Percentiles rank a stretch among this genome's conserved stretches.
phyloP scores from a whole-genome alignment of 2,329 filamentous ascomycete species.

The Pseudogymnoascus sp. region DNA sequence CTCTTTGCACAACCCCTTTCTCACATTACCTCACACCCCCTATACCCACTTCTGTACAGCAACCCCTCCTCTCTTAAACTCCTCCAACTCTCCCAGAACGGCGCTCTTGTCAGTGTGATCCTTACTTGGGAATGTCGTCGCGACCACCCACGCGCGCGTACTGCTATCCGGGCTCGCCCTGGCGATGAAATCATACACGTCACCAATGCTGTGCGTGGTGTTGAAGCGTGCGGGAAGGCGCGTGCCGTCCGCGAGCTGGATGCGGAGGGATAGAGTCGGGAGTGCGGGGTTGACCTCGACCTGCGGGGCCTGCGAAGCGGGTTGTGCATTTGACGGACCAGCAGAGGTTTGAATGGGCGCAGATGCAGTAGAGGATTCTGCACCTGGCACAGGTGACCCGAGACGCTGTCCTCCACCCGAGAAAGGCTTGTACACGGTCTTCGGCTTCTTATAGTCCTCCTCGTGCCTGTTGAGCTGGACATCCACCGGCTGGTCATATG shows the following conservation, averaged over 20 bases:
- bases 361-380: slow-evolving; percentile 29
- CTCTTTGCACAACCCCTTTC: neutral
- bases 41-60: slow-evolving; percentile 50
- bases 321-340: slow-evolving; percentile 28
- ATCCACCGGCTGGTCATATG: slow-evolving; percentile 66
- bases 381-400: slow-evolving; percentile 67
- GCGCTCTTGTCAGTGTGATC: slow-evolving; percentile 62
- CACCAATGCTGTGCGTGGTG: slow-evolving; percentile 65
- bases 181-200: slow-evolving; percentile 68
- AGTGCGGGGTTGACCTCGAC: slow-evolving; percentile 54
- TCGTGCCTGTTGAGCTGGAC: slow-evolving; percentile 66
- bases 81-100: slow-evolving; percentile 50
- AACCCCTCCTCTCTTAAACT: slow-evolving; percentile 59
- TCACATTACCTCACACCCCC: neutral
- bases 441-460: slow-evolving; percentile 64
- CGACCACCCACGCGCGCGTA: slow-evolving; percentile 61
- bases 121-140: slow-evolving; percentile 77
- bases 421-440: slow-evolving; percentile 71
- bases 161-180: slow-evolving; percentile 51
- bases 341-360: slow-evolving; percentile 25
- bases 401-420: slow-evolving; percentile 63
- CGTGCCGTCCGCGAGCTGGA: slow-evolving; percentile 71
- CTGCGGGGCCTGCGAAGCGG: slow-evolving; percentile 26
- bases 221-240: slow-evolving; percentile 76
- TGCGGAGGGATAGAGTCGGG: slow-evolving; percentile 62